These are phyloP conservation scores for Termitomyces sp. DNA, from an alignment of 768 basidiomycete genomes.

Conservation along the genomic window DNA sequence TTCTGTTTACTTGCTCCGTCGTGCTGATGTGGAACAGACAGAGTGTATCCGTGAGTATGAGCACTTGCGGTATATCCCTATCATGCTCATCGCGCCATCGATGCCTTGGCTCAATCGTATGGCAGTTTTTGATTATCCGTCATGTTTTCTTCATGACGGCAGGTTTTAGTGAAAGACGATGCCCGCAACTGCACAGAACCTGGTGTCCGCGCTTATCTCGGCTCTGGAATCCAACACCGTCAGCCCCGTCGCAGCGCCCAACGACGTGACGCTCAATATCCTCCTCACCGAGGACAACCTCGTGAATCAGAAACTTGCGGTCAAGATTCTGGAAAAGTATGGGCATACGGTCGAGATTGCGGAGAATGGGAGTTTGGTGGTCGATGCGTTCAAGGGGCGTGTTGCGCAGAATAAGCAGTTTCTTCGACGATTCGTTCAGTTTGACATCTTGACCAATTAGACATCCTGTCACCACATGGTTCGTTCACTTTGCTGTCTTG, in stretches of 20 bases:
- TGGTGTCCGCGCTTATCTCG: constrained; percentile 87
- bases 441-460: too few species aligned
- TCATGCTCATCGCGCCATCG: constrained; percentile 81
- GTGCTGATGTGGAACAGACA: constrained; percentile 42
- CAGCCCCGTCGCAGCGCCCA: constrained; percentile 79
- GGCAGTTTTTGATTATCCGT: constrained; percentile 17
- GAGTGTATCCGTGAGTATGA: constrained; percentile 89
- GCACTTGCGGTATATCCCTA: constrained; percentile 93
- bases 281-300: constrained; percentile 95
- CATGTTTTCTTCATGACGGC: not conserved
- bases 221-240: constrained; percentile 95
- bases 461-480: not conserved
- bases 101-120: constrained; percentile 71
- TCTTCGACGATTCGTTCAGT: too few species aligned
- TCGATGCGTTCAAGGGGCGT: constrained; percentile 85
- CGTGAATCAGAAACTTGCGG: constrained; percentile 93
- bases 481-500: not conserved
- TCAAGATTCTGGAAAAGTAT: constrained; percentile 94
- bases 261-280: constrained; percentile 85
- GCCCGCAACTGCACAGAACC: constrained; percentile 81
- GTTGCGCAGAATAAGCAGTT: constrained; percentile 68
- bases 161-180: constrained; percentile 76
- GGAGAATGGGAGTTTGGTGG: constrained; percentile 91
- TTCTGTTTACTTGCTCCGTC: too few species aligned
- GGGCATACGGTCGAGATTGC: constrained; percentile 96